Evolutionary conservation across 208 protist genomes (phyloP), one percentile per base, ranked within the genome.

Genomic region (Leishmania amazonensis): DNA sequence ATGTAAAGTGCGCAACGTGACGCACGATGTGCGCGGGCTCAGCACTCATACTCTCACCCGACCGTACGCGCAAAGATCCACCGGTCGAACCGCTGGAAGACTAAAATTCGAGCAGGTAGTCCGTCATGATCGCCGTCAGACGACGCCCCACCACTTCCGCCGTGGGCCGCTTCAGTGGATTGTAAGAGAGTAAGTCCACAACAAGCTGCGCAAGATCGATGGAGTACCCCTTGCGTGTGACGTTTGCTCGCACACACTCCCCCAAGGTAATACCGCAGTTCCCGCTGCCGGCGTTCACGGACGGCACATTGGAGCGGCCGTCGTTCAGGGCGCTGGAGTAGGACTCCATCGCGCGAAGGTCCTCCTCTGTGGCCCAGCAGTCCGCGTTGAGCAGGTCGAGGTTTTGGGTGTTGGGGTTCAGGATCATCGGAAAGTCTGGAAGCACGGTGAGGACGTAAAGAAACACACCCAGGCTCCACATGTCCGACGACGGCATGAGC

Each of bases 401-500:
- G 15, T 92, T 81, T 15, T 82, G 77, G 1, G 90, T 93, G 62
- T 85, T 85, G 47, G 86, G 87, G 76, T 95, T 88, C 53, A 84
- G 13, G 64, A 96, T 87, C 91, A 93, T 94, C 17, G 93, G 91
- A 74, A 91, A 97, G 54, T 95, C 89, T 0, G 94, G 94, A 76
- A 95, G 87, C 78, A 94, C 87, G 1, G 88, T 83, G 72, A 97
- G 75, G 35, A 95, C 90, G 73, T 94, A 96, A 15, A 96, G 83
- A n/a, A 96, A 72, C 42, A 97, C 87, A 51, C 94, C 94, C 2
- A 96, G 75, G n/a, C 83, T 88, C 89, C 90, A 97, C 88, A 96
- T 91, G 53, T 97, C 94, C 2, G 94, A 96, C 57, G 88, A 90
- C 35, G 92, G 88, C 87, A 91, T 94, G 54, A 95, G 78, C 17